Base-by-base conservation (phyloP, 2,329 filamentous ascomycete genomes). In the Cladophialophora yegresii region DNA sequence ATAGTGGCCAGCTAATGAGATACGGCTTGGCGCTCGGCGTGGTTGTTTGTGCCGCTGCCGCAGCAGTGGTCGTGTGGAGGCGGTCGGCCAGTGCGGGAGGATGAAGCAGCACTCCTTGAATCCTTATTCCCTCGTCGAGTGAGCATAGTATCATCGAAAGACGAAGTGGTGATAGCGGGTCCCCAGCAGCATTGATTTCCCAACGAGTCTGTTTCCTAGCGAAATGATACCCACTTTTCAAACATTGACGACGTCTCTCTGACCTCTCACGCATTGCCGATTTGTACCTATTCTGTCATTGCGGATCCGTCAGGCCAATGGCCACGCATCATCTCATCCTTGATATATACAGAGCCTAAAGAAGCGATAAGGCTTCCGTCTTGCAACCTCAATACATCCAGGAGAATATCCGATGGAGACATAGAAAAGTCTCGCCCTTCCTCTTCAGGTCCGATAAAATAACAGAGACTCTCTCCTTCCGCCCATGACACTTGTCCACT, bases 1-100 rank as follows among this genome's bases (percentile, higher is more conserved):
- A 72, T 28, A 64, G 65, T 45, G 71, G 69, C 30, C 93, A 97
- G 76, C 86, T 91, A 71, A 92, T 92, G 67, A 89, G 90, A 67
- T 81, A 96, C 73, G 96, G 96, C 72, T 86, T 98, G 72, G 92
- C 91, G 1, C 79, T 96, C 3, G 91, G 90, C 0, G 93, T 91
- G 6, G 81, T 84, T 7, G 80, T 85, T 47, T 85, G 83, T 70
- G 85, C 84, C 12, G 83, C 81, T 12, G 84, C 82, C 5, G 85
- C 84, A 9, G 82, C 84, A 8, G 80, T 83, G 8, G 83, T 85
- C 72, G 84, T 88, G 47, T 88, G 85, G 85, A 84, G 82, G 73
- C 79, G 80, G 66, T 78, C 72, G 36, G 62, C 64, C 8, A 62
- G 13, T 28, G 45, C 63, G 22, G 45, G 58, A 8, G 32, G 55